Evolutionary conservation across 2,329 filamentous ascomycete genomes (phyloP).

Genomic region (Daldinia sp.): DNA sequence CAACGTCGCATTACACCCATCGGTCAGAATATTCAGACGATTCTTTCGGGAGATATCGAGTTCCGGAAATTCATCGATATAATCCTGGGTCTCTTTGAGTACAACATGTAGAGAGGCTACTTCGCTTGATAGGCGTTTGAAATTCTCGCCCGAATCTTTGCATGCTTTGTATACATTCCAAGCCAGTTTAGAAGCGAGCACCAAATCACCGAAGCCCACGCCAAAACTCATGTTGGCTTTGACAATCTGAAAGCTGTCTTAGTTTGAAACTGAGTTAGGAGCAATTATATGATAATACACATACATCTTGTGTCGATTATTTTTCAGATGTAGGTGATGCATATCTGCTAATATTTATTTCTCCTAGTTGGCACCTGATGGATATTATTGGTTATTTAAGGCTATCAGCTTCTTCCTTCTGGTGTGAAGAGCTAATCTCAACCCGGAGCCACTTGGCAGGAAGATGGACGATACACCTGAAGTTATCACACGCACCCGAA

Average conservation of each 20-base stretch:
- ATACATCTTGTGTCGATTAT: slow-evolving; percentile 11
- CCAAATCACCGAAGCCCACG: slow-evolving; percentile 42
- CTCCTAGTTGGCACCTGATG: not conserved
- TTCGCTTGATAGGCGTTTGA: slow-evolving; percentile 45
- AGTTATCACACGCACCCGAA: slow-evolving; percentile 18
- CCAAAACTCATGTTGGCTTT: slow-evolving; percentile 38
- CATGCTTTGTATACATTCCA: slow-evolving; percentile 48
- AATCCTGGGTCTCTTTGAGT: slow-evolving; percentile 48
- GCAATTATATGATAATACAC: slow-evolving; percentile 1
- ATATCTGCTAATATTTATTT: slow-evolving; percentile 20
- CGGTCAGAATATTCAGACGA: slow-evolving; percentile 40
- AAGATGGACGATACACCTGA: slow-evolving; percentile 6
- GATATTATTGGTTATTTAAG: slow-evolving; percentile 1
- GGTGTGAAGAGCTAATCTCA: slow-evolving; percentile 13
- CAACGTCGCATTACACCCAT: slow-evolving; percentile 41
- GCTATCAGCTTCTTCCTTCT: slow-evolving; percentile 10
- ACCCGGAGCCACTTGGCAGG: slow-evolving; percentile 19
- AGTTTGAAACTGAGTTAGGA: not conserved
- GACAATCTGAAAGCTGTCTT: slow-evolving; percentile 4
- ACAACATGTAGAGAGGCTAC: slow-evolving; percentile 48
- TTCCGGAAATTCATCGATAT: slow-evolving; percentile 39
- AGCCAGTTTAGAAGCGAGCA: slow-evolving; percentile 39
- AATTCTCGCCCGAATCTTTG: slow-evolving; percentile 49
- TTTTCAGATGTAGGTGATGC: slow-evolving; percentile 4
- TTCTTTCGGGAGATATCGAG: slow-evolving; percentile 42